Evolutionary conservation across 257 asterid species (phyloP).

Genomic region (Solanum verrucosum): DNA sequence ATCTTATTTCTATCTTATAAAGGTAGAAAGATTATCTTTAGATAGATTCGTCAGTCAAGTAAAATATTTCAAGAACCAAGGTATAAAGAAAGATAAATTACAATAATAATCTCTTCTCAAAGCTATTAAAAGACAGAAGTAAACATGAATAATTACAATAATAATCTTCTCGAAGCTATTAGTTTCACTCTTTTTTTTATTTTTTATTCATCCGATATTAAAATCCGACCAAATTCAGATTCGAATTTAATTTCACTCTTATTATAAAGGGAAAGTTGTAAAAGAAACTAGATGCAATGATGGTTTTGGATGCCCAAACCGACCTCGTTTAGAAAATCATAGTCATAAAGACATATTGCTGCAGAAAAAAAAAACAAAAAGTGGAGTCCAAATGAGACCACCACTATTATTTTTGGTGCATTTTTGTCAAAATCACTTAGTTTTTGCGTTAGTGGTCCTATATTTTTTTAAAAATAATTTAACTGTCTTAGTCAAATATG

Average conservation of each 20-base stretch:
- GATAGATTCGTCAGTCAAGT: not conserved
- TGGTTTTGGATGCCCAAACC: not conserved
- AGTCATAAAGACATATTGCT: not conserved
- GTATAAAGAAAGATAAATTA: not conserved
- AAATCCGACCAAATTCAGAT: accelerated
- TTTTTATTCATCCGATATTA: accelerated
- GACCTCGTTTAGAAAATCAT: not conserved
- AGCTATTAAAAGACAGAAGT: too few relatives aligned
- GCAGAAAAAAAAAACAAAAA: not conserved
- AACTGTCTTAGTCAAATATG: too few relatives aligned
- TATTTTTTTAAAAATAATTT: too few relatives aligned
- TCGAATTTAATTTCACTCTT: not conserved
- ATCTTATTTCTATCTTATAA: not conserved
- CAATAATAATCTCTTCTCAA: not conserved
- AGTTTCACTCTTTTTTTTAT: too few relatives aligned
- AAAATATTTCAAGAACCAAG: not conserved
- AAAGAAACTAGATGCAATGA: not conserved
- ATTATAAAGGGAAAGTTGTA: not conserved
- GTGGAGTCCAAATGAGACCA: not conserved
- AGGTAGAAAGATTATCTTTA: not conserved
- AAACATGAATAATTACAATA: not conserved
- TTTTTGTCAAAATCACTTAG: slow-evolving; percentile 23
- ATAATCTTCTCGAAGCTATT: not conserved
- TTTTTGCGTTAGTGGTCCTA: slow-evolving; percentile 8
- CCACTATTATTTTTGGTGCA: not conserved